Conservation (phyloP, 169 alveolate species). For the Eimeria maxima region DNA sequence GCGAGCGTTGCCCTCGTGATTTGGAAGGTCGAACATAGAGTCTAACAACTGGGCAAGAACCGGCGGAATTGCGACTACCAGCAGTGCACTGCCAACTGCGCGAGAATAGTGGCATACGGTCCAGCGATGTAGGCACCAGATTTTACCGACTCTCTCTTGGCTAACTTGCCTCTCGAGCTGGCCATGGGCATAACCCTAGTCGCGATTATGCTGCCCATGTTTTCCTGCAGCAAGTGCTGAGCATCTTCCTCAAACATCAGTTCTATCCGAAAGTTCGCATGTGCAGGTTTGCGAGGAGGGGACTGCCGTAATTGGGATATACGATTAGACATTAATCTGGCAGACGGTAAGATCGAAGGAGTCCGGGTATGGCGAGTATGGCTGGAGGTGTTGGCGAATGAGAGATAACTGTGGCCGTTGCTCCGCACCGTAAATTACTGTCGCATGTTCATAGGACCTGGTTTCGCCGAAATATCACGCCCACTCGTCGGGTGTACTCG, state of each 20-base stretch:
- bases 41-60: too few relatives aligned
- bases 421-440: not conserved
- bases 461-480: not conserved
- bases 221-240: not conserved
- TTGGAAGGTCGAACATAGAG: not conserved
- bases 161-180: too few relatives aligned
- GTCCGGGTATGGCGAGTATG: not conserved
- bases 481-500: not conserved
- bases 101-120: too few relatives aligned
- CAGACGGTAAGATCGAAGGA: not conserved
- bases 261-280: not conserved
- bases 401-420: not conserved
- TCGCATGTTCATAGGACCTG: not conserved
- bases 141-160: too few relatives aligned
- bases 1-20: slow-evolving; percentile 20
- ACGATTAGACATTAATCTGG: not conserved
- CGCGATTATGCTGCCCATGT: not conserved
- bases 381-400: not conserved
- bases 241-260: not conserved
- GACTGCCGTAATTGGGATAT: not conserved
- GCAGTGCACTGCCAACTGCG: too few relatives aligned
- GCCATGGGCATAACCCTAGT: not conserved
- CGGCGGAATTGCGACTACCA: too few relatives aligned
- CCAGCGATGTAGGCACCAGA: too few relatives aligned
- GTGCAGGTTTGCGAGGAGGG: not conserved